A percentile compares a stretch with the other conserved stretches of the same genome.
These are phyloP conservation scores for Myxozyma neglecta DNA, from an alignment of 805 yeast species.

Conservation along the genomic window DNA sequence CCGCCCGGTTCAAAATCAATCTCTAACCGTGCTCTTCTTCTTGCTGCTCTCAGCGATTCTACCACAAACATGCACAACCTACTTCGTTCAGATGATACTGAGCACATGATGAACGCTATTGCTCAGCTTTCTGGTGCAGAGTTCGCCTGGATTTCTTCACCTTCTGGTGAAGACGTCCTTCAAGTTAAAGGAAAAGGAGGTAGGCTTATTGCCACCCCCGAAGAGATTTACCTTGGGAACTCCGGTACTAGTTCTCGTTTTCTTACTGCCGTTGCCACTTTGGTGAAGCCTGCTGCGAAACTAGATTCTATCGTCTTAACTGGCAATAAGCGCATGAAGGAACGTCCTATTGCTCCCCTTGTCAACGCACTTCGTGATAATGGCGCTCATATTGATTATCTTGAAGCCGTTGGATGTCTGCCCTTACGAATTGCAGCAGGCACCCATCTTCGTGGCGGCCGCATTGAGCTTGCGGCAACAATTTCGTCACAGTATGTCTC, in stretches of 20 bases:
- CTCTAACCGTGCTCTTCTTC: constrained; percentile 87
- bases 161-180: constrained; percentile 85
- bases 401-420: constrained; percentile 75
- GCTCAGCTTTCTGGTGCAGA: constrained; percentile 75
- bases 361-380: constrained; percentile 85
- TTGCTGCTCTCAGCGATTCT: constrained; percentile 91
- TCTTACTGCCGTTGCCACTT: constrained; percentile 86
- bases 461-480: constrained; percentile 91
- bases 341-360: constrained; percentile 93
- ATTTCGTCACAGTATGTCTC: constrained; percentile 97
- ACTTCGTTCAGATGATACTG: constrained; percentile 94
- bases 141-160: constrained; percentile 55
- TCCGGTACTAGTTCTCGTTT: constrained; percentile 98
- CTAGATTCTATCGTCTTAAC: constrained; percentile 63
- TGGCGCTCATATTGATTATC: constrained; percentile 72
- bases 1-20: constrained; percentile 99
- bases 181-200: constrained; percentile 84
- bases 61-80: constrained; percentile 79
- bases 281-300: constrained; percentile 49
- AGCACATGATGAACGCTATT: constrained; percentile 89
- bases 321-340: constrained; percentile 96
- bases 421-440: constrained; percentile 76
- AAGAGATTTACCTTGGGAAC: constrained; percentile 84
- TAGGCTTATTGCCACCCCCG: constrained; percentile 57
- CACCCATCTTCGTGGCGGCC: constrained; percentile 78